Percentiles rank a stretch among this genome's conserved stretches.
Conservation (phyloP, 148 eudicot genomes). For the Persicaria tinctoria region DNA sequence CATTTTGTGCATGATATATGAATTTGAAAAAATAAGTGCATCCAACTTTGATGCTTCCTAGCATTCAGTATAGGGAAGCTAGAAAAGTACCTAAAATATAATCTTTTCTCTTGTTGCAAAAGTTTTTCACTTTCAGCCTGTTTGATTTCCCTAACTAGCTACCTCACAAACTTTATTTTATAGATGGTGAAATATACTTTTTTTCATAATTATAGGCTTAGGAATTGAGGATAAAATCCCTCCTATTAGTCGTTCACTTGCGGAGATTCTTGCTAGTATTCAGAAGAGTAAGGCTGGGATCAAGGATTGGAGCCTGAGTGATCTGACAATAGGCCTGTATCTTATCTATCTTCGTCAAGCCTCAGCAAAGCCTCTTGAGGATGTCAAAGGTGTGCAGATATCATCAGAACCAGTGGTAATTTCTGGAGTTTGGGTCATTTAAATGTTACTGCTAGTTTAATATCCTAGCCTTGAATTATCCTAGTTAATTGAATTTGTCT, state of each 20-base stretch:
- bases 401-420: constrained; percentile 61
- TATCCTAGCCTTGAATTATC: background rate
- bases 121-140: constrained; percentile 4
- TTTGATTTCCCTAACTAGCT: background rate
- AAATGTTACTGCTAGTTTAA: constrained; percentile 6
- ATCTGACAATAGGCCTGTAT: constrained; percentile 84
- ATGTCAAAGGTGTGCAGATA: constrained; percentile 66
- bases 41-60: background rate
- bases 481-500: background rate
- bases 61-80: background rate
- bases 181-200: background rate
- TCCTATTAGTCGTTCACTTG: constrained; percentile 53
- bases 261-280: constrained; percentile 68
- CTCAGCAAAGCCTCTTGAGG: constrained; percentile 52
- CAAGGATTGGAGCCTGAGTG: constrained; percentile 89
- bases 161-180: background rate
- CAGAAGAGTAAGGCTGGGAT: constrained; percentile 77
- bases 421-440: constrained; percentile 14
- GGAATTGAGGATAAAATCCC: constrained; percentile 50
- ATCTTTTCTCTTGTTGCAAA: background rate
- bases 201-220: constrained; percentile 21
- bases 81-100: background rate
- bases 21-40: background rate
- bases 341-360: constrained; percentile 89
- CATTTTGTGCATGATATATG: background rate